These are phyloP conservation scores for Nyctanthes arbortristis DNA, from an alignment of 257 asterid species.

Conservation along the genomic window DNA sequence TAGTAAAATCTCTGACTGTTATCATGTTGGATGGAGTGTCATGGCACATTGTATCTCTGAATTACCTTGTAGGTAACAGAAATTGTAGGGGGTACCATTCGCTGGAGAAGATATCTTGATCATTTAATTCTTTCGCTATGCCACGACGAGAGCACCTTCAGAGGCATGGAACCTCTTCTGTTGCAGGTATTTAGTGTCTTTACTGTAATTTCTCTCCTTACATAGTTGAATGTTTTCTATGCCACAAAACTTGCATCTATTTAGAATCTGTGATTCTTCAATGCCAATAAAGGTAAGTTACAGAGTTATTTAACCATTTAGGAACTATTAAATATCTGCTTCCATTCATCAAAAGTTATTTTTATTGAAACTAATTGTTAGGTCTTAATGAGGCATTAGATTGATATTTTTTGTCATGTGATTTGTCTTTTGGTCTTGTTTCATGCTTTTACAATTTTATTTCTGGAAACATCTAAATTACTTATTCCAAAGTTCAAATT, in stretches of 20 bases:
- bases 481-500: conserved; percentile 17
- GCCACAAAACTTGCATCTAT: neutral
- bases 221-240: conserved; percentile 20
- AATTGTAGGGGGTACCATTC: conserved; percentile 93
- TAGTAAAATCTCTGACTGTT: neutral
- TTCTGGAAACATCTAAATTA: neutral
- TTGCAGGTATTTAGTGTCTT: conserved; percentile 71
- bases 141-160: conserved; percentile 62
- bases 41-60: neutral
- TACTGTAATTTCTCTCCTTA: conserved; percentile 8
- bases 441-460: neutral
- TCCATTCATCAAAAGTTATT: neutral
- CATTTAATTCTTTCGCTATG: conserved; percentile 87
- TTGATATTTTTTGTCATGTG: neutral
- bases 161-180: conserved; percentile 90
- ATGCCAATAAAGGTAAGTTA: neutral
- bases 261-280: conserved; percentile 7
- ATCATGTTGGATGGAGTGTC: neutral
- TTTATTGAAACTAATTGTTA: neutral
- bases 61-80: conserved; percentile 67
- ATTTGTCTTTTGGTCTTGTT: neutral
- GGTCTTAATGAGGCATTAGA: neutral
- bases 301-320: neutral
- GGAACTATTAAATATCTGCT: neutral
- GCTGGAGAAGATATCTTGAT: conserved; percentile 97